Evolutionary conservation across 331 rosid genomes (phyloP), one percentile per base, ranked within the genome.

Genomic region (Dryas integrifolia): DNA sequence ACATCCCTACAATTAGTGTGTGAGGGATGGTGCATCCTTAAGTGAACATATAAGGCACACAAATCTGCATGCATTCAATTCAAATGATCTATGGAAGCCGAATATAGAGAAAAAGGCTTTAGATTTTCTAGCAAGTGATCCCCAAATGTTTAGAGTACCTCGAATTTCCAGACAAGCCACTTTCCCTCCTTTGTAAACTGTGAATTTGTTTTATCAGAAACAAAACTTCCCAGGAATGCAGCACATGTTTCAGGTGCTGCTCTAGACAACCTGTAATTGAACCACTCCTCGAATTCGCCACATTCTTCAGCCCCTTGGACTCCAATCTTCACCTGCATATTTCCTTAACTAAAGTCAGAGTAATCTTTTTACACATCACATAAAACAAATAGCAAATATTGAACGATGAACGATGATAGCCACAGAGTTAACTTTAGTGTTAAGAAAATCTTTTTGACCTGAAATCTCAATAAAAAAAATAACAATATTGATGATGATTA

Each of bases 241-340:
- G 97, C 97, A 47, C 96, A 91, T 21, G 96, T 85, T 83, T 88
- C 97, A 47, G 96, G 97, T 58, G 97, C 97, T 70, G 97, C 97
- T 85, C 97, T 85, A 35, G 89, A 88, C 58, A 91, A 86, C 46
- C 97, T 85, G 70, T 88, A 88, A 76, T 91, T 88, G 69, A 91
- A 91, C 96, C 92, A 87, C 86, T 81, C 96, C 77, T 91, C 97
- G 59, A 53, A 81, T 24, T 91, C 96, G n/a, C 85, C 97, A 52
- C 78, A 91, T 75, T 85, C 80, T 70, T 88, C 88, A 51, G 91
- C 96, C 63, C 96, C 92, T 82, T 71, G 84, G 18, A 85, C 70
- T 57, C 83, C 92, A 64, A 87, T 69, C 75, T 91, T 91, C 48
- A 91, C 87, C 97, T 88, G 88, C 82, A 83, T n/a, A 55, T 72